Evolutionary conservation across 495 filamentous ascomycete species (phyloP).

Genomic region (Cladorrhinum samala): DNA sequence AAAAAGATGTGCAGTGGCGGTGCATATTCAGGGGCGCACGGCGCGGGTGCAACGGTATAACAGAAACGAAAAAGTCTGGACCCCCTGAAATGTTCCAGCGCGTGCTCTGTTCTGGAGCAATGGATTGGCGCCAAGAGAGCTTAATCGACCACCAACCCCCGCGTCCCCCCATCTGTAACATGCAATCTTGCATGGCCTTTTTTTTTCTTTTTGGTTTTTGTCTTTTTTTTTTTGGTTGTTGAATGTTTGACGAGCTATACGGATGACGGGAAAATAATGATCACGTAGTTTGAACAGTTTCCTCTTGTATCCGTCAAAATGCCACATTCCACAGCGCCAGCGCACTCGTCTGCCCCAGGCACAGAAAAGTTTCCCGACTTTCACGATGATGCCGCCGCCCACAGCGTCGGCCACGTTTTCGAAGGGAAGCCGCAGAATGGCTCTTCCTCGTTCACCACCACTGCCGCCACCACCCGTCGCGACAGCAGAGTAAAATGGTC

Average conservation of each 20-base stretch:
- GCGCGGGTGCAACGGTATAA: not conserved
- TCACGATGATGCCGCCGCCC: too few species aligned
- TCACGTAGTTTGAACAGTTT: constrained; percentile 1
- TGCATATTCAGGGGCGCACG: not conserved
- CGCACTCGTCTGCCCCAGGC: constrained; percentile 17
- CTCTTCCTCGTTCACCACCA: constrained; percentile 36
- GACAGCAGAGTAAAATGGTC: constrained; percentile 46
- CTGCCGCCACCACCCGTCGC: constrained; percentile 45
- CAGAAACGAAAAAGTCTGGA: not conserved
- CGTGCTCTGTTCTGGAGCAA: constrained; percentile 7
- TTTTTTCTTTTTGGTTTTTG: not conserved
- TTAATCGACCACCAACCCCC: constrained; percentile 7
- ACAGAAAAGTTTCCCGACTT: constrained; percentile 53
- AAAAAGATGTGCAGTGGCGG: not conserved
- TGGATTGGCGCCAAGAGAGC: constrained; percentile 17
- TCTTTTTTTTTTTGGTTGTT: not conserved
- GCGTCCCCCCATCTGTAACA: not conserved
- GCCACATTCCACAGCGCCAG: constrained; percentile 27
- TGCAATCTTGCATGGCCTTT: too few species aligned
- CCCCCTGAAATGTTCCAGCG: constrained; percentile 4
- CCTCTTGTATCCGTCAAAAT: too few species aligned
- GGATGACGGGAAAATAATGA: constrained; percentile 5
- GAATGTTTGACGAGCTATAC: not conserved
- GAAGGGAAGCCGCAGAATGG: not conserved
- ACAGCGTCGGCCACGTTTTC: constrained; percentile 27